Evolutionary conservation across 1,284 basidiomycete genomes (phyloP), one percentile per base, ranked within the genome.

Genomic region (Heterobasidion irregulare): DNA sequence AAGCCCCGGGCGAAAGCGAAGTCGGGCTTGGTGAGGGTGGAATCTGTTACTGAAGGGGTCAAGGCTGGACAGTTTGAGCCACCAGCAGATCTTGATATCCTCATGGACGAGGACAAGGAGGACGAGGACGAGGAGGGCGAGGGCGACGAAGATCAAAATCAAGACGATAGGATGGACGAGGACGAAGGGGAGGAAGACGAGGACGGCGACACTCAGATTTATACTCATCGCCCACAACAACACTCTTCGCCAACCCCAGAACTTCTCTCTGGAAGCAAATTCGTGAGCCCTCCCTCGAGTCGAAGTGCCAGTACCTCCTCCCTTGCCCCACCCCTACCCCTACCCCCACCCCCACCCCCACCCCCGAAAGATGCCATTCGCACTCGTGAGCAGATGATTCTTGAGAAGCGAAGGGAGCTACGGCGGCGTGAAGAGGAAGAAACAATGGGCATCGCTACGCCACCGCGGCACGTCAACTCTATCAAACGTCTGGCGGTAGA

Each of bases 331-430:
- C 72, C 74, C 18, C 18, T 18, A 1, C 72, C 74, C 16, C 77
- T 80, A 7, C 78, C 77, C 0, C 70, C 76, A 7, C 79, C 79
- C 16, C 77, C 80, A 7, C 78, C 77, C 0, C 70, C 76, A 7
- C 79, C 79, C 12, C 76, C 77, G 4, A 89, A 84, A 64, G 81
- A 87, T 64, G 83, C 82, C 35, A 86, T 86, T 57, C 77, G 70
- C 38, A 71, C 67, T 26, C 76, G 88, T 35, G 89, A 92, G 64
- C 79, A 84, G 56, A 66, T 86, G 51, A 89, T 92, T 61, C 70
- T 83, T 26, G 83, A 88, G 63, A 89, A 84, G 69, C 75, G 88
- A 57, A 73, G 86, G 13, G 80, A 87, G 65, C 78, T 82, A 47
- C 72, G 81, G 44, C 74, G 75, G 47, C 67, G 76, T 57, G 79